phyloP scores from a whole-genome alignment of 352 stramenopile genomes.

The Phytophthora pisi region DNA sequence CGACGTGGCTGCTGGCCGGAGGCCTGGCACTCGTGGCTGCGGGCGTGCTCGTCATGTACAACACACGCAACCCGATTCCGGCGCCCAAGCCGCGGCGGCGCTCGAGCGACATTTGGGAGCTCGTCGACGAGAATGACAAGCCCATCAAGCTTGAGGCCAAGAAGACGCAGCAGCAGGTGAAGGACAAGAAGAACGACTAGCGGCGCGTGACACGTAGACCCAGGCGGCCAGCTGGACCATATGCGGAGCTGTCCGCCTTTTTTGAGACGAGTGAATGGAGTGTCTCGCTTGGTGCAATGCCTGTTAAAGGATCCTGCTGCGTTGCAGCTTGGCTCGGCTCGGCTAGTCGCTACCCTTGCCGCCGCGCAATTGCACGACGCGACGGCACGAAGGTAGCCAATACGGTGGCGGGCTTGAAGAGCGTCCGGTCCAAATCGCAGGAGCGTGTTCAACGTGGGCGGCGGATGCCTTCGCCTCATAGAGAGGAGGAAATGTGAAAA shows the following conservation, averaged over 20 bases:
- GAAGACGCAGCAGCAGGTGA: neutral
- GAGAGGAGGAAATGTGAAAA: no score
- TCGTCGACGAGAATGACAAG: slow-evolving; percentile 51
- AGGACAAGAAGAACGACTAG: slow-evolving; percentile 45
- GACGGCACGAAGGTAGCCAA: slow-evolving; percentile 28
- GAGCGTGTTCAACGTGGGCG: slow-evolving; percentile 12
- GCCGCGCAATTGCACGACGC: slow-evolving; percentile 18
- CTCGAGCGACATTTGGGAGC: slow-evolving; percentile 52
- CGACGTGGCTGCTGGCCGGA: slow-evolving; percentile 50
- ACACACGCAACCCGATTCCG: slow-evolving; percentile 39
- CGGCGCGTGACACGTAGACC: slow-evolving; percentile 10
- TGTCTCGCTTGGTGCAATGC: slow-evolving; percentile 21
- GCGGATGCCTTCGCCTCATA: neutral
- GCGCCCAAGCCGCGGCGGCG: slow-evolving; percentile 31
- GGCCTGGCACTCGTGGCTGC: slow-evolving; percentile 55
- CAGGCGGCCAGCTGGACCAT: slow-evolving; percentile 4
- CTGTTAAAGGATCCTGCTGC: slow-evolving; percentile 8
- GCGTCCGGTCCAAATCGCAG: slow-evolving; percentile 7
- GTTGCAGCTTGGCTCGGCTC: slow-evolving; percentile 11
- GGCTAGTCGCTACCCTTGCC: slow-evolving; percentile 24
- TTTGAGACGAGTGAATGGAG: slow-evolving; percentile 26
- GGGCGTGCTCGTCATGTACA: slow-evolving; percentile 58
- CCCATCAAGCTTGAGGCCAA: slow-evolving; percentile 23
- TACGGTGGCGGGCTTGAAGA: slow-evolving; percentile 12
- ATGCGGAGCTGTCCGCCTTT: neutral